Base-by-base conservation (phyloP, 2,329 filamentous ascomycete genomes). In the Pyricularia sp. region DNA sequence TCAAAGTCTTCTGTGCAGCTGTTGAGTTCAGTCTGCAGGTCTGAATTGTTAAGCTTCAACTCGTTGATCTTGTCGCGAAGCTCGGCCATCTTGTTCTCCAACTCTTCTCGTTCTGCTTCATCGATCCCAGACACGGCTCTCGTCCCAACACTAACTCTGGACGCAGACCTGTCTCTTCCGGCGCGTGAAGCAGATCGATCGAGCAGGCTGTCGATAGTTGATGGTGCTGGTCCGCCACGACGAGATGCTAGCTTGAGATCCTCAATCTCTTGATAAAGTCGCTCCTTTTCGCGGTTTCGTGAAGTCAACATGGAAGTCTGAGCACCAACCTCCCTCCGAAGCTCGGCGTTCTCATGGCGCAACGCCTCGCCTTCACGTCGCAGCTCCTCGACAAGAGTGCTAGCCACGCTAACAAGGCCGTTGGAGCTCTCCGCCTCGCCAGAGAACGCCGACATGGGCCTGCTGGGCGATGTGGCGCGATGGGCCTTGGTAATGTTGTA, bases 271-370 rank as follows among this genome's bases (percentile, higher is more conserved):
- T 96, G 91, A 74, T 97, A 96, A 9, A 99, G 81, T 5, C 92
- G 86, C 73, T 97, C 93, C 73, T 96, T 96, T 73, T 99, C 94
- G 30, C 92, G 89, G 72, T 97, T 97, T 28, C 94, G 85, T 44
- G 94, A 97, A 1, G 93, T 97, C 40, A 99, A 83, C 91, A 99
- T 97, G 0, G 93, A 97, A 0, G 93, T 96, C 74, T 99, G 94
- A 2, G 94, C 94, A 67, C 93, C 91, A 33, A 97, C 90, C 75
- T 97, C 93, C 64, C 93, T 89, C 64, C 93, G 86, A 35, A 99
- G 77, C 73, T 97, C 93, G 2, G 91, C 91, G 71, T 97, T 97
- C 72, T 97, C 93, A 72, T 93, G 91, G 63, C 90, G 88, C 31
- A 97, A 78, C 69, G 96, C 88, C 67, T 91, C 88, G 65, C 82